Evolutionary conservation across 345 rosid genomes (phyloP).

Genomic region (Camelina neglecta): DNA sequence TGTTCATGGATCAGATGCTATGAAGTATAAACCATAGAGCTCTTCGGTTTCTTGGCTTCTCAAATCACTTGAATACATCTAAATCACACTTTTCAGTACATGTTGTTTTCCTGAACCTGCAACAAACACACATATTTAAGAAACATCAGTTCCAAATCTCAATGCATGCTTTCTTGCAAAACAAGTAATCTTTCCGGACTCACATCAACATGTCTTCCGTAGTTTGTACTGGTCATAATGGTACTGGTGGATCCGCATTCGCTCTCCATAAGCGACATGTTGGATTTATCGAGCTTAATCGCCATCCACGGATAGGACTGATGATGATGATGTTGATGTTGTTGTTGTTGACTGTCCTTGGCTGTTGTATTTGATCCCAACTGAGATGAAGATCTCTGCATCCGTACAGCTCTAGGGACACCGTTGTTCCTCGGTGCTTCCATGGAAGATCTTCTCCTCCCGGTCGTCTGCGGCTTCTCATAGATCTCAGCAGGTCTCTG

Average conservation of each 20-base stretch:
- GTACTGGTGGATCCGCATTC: constrained; percentile 91
- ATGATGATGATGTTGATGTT: constrained; percentile 42
- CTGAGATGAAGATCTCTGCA: constrained; percentile 93
- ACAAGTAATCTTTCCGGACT: constrained; percentile 39
- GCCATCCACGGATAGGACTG: constrained; percentile 75
- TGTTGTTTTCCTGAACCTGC: constrained; percentile 36
- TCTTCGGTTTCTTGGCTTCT: constrained; percentile 26
- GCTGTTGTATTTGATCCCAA: constrained; percentile 52
- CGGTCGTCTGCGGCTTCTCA: constrained; percentile 67
- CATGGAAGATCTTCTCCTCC: constrained; percentile 60
- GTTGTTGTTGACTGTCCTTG: constrained; percentile 36
- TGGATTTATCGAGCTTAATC: constrained; percentile 77
- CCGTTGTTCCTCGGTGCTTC: constrained; percentile 66
- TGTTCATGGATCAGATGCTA: constrained; percentile 9
- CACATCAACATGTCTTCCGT: constrained; percentile 67
- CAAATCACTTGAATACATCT: neutral
- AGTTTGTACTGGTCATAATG: constrained; percentile 65
- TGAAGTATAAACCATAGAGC: neutral
- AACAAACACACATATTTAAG: constrained; percentile 3
- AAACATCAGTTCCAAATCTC: constrained; percentile 11
- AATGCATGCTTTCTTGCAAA: constrained; percentile 3
- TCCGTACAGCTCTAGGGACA: constrained; percentile 68
- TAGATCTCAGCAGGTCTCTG: constrained; percentile 70
- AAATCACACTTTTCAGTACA: constrained; percentile 35
- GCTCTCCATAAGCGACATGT: constrained; percentile 71